Evolutionary conservation across 2,329 filamentous ascomycete species (phyloP).

Genomic region (Pseudophaeomoniella oleicola): DNA sequence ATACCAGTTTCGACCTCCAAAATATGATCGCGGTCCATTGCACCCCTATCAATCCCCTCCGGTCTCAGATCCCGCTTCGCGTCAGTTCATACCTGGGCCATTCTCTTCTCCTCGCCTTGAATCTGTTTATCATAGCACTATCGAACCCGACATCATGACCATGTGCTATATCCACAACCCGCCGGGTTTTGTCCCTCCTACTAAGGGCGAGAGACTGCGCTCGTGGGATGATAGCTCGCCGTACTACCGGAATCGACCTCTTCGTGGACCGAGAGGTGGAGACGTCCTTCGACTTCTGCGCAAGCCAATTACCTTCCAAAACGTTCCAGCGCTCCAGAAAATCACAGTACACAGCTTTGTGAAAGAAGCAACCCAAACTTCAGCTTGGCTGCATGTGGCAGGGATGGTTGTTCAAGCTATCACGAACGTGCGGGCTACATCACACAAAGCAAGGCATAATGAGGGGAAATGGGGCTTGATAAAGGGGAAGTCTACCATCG

Average conservation of each 20-base stretch:
- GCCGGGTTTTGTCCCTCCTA: conserved; percentile 51
- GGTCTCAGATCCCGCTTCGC: conserved; percentile 71
- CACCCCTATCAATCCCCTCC: conserved; percentile 87
- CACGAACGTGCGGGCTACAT: conserved; percentile 56
- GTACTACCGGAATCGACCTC: conserved; percentile 83
- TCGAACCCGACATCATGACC: conserved; percentile 76
- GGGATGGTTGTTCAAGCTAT: conserved; percentile 77
- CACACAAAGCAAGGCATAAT: conserved; percentile 55
- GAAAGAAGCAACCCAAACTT: conserved; percentile 51
- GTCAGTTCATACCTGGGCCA: conserved; percentile 77
- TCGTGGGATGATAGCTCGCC: conserved; percentile 82
- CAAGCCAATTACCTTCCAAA: conserved; percentile 57
- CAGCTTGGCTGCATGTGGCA: conserved; percentile 63
- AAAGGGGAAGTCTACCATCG: conserved; percentile 51
- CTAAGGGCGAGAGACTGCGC: conserved; percentile 54
- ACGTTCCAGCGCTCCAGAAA: conserved; percentile 67
- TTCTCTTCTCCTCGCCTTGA: conserved; percentile 77
- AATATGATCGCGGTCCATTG: conserved; percentile 85
- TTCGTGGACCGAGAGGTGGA: conserved; percentile 69
- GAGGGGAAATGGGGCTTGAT: conserved; percentile 64
- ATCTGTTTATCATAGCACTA: conserved; percentile 78
- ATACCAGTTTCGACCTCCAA: conserved; percentile 89
- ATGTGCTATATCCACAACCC: conserved; percentile 76
- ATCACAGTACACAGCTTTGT: conserved; percentile 68
- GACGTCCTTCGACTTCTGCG: conserved; percentile 37